phyloP scores from a whole-genome alignment of 2,329 filamentous ascomycete species.

The Fusarium lateritium region DNA sequence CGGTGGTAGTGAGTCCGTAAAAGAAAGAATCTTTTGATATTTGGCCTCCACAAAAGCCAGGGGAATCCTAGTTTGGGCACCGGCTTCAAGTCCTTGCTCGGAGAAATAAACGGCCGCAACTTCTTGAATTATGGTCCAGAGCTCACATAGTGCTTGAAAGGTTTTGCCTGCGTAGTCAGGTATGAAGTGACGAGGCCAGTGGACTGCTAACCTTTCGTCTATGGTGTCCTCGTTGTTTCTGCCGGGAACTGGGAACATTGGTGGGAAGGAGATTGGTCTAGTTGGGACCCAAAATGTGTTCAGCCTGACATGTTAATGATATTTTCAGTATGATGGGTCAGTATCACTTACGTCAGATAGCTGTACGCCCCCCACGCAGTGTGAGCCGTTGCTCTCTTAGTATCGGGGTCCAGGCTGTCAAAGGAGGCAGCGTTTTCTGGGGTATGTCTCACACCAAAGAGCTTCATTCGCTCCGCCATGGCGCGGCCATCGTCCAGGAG shows the following conservation, averaged over 20 bases:
- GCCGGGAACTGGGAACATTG: conserved; percentile 34
- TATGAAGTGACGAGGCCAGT: conserved; percentile 29
- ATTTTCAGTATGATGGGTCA: accelerated
- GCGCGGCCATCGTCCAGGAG: conserved; percentile 18
- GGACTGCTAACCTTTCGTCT: conserved; percentile 36
- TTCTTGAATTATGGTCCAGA: conserved; percentile 41
- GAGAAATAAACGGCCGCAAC: conserved; percentile 34
- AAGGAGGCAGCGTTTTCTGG: conserved; percentile 28
- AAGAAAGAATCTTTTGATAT: conserved; percentile 25
- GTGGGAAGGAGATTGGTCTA: conserved; percentile 24
- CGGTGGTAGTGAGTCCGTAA: conserved; percentile 17
- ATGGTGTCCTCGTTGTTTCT: conserved; percentile 7
- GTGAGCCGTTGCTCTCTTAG: conserved; percentile 17
- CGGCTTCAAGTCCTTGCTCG: neutral
- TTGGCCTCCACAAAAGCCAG: conserved; percentile 27
- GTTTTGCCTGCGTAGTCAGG: conserved; percentile 37
- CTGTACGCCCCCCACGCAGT: conserved; percentile 32
- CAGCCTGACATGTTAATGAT: conserved; percentile 9
- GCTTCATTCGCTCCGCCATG: conserved; percentile 26
- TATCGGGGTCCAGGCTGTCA: conserved; percentile 6
- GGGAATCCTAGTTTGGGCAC: conserved; percentile 10
- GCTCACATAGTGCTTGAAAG: conserved; percentile 32
- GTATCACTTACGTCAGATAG: conserved; percentile 27
- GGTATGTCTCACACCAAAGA: conserved; percentile 21
- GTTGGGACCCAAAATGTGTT: conserved; percentile 28